Evolutionary conservation across 371 early-diverging fungal species (phyloP).

Genomic region (Rhizopus delemar): DNA sequence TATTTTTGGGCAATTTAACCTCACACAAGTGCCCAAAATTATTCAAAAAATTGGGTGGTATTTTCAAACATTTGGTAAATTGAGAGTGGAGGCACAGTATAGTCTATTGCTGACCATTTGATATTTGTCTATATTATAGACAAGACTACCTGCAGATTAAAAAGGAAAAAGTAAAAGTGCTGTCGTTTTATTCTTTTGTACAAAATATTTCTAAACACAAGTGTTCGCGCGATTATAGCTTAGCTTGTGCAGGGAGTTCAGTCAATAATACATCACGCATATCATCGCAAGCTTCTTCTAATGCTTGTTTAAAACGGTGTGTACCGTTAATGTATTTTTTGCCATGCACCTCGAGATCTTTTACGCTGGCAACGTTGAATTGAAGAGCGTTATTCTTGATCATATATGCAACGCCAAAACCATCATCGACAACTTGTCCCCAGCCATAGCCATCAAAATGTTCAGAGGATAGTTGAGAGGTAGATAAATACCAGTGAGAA

Average conservation of each 20-base stretch:
- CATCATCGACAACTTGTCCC: constrained; percentile 96
- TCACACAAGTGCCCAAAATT: too few species aligned
- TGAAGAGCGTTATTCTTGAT: constrained; percentile 81
- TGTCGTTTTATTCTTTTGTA: neutral
- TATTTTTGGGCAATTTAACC: too few species aligned
- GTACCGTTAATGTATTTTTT: constrained; percentile 45
- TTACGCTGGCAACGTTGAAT: constrained; percentile 81
- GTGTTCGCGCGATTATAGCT: constrained; percentile 34
- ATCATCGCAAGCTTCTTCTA: constrained; percentile 71
- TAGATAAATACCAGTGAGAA: constrained; percentile 92
- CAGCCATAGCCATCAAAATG: constrained; percentile 93
- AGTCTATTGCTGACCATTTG: too few species aligned
- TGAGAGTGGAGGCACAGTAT: too few species aligned
- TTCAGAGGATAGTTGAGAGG: constrained; percentile 90
- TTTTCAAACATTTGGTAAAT: too few species aligned
- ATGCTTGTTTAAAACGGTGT: constrained; percentile 56
- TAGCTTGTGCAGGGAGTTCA: constrained; percentile 47
- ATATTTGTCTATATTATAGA: too few species aligned
- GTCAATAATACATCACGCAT: constrained; percentile 69
- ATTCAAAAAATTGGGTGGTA: too few species aligned
- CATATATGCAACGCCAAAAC: constrained; percentile 94
- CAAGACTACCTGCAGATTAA: too few species aligned
- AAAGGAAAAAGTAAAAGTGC: too few species aligned
- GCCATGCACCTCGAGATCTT: constrained; percentile 52
- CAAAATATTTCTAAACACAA: neutral